Evolutionary conservation across 495 filamentous ascomycete species (phyloP), one percentile per base, ranked within the genome.

Genomic region (Annulohypoxylon maeteangense): DNA sequence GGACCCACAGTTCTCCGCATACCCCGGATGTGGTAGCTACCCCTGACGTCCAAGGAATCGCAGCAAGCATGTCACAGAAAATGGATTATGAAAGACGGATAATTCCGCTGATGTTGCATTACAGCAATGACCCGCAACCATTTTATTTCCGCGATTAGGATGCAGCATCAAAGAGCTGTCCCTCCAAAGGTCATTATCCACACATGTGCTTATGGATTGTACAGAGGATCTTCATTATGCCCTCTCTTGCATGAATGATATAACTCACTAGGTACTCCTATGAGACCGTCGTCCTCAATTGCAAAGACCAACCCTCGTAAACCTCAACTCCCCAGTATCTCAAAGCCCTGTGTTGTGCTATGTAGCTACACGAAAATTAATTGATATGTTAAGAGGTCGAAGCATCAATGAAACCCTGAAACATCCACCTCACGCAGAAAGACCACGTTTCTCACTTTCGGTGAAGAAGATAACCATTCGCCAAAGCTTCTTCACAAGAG

Each of bases 401-500:
- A 20, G 27, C 10, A 16, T 50, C 40, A 40, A 7, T 20, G 11
- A 31, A n/a, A n/a, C 40, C 32, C 7, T 20, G 11, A 31, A n/a
- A n/a, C n/a, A 42, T 40, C 12, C 10, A 36, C 4, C 40, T 55
- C 83, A 92, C 20, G 88, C 88, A 25, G 92, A 92, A 38, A 96
- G 81, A 0, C 95, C 95, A 62, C 93, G 86, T 83, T 95, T 97
- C 87, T 97, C 95, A 74, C 90, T 91, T 81, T 99, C 95, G 25
- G 92, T 95, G 74, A 94, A 98, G 90, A 98, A 98, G 78, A 98
- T 97, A 54, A 97, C 87, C 94, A 98, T 96, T 48, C 95, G 88
- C 95, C 95, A 99, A 27, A 99, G 86, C 81, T 98, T 98, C 87
- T 92, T 95, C 18, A 98, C 95, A 70, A 99, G 82, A 8, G 90